Conservation (phyloP, 169 alveolate genomes). For the Cryptosporidium tyzzeri region DNA sequence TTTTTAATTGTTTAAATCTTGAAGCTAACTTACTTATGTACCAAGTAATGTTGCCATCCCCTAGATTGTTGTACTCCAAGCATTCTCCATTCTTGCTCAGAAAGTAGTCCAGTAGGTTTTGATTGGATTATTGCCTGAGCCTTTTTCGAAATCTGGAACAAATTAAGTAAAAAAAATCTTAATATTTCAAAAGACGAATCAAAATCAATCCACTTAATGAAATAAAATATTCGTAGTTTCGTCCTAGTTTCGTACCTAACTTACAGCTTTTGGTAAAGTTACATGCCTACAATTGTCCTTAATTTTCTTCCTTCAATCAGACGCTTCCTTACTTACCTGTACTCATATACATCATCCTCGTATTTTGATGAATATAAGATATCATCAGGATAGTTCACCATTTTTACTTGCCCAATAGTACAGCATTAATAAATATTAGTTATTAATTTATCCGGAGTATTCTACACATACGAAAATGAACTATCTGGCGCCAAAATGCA, state of each 20-base stretch:
- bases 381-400: constrained; percentile 85
- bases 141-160: constrained; percentile 32
- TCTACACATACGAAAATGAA: not conserved
- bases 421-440: not conserved
- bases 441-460: not conserved
- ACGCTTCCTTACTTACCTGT: constrained; percentile 82
- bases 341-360: constrained; percentile 88
- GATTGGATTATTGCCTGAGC: constrained; percentile 72
- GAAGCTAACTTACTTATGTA: constrained; percentile 54
- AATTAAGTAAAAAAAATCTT: not conserved
- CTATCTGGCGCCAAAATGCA: not conserved
- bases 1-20: not conserved
- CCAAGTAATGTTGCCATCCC: constrained; percentile 81
- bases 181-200: not conserved
- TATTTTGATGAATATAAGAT: constrained; percentile 91
- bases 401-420: not conserved
- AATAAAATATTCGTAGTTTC: not conserved
- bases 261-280: constrained; percentile 77
- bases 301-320: not conserved
- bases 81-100: constrained; percentile 81
- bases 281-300: constrained; percentile 71
- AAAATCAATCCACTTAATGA: not conserved
- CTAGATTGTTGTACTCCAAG: constrained; percentile 81
- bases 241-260: not conserved
- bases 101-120: constrained; percentile 74